Conservation (phyloP, 768 basidiomycete genomes). For the Suillus fuscotomentosus region DNA sequence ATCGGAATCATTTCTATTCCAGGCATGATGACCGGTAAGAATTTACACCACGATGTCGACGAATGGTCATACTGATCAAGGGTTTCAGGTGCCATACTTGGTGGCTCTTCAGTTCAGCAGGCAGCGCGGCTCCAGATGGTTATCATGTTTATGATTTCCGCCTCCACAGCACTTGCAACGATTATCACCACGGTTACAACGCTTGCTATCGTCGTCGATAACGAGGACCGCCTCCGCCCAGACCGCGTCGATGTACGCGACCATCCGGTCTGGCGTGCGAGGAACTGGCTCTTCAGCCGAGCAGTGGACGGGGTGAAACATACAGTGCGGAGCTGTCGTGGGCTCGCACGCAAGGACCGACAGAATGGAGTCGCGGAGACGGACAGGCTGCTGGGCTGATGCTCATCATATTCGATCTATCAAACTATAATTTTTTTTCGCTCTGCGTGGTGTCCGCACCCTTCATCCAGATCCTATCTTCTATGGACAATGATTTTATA, state of each 20-base stretch:
- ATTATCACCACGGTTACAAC: conserved; percentile 62
- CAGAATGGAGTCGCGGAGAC: not conserved
- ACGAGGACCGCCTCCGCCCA: conserved; percentile 57
- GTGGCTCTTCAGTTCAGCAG: conserved; percentile 80
- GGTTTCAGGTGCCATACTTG: conserved; percentile 92
- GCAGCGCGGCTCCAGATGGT: conserved; percentile 89
- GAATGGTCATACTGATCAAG: conserved; percentile 33
- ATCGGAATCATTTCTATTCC: conserved; percentile 78
- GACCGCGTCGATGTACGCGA: conserved; percentile 53
- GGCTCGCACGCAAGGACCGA: not conserved
- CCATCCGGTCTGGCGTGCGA: conserved; percentile 34
- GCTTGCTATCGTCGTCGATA: conserved; percentile 64
- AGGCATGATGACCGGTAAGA: conserved; percentile 33
- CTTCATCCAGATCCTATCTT: not conserved
- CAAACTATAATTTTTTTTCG: not conserved
- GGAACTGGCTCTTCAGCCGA: conserved; percentile 28
- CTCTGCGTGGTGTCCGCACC: not conserved
- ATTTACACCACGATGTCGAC: not conserved
- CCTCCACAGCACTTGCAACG: conserved; percentile 69
- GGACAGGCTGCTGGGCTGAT: conserved; percentile 19
- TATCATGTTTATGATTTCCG: conserved; percentile 92
- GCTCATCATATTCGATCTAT: not conserved
- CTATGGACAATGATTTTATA: not conserved
- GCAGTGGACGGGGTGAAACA: conserved; percentile 13
- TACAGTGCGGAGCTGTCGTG: conserved; percentile 10